Conservation (phyloP, 2,329 filamentous ascomycete species). For the Colletotrichum chlorophyti region DNA sequence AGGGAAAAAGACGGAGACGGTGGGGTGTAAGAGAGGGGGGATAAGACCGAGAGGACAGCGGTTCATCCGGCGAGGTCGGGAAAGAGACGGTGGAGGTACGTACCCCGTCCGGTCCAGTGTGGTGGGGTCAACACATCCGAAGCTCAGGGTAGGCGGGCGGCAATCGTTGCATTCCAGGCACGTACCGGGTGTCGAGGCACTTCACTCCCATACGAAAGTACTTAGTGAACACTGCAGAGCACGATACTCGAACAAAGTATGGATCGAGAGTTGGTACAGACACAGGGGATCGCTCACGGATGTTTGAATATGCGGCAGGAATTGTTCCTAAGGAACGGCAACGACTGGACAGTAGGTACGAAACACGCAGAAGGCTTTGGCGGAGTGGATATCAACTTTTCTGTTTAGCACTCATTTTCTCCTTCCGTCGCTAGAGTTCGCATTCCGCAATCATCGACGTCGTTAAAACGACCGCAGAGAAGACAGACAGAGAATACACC, state of each 20-base stretch:
- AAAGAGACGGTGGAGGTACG: constrained; percentile 23
- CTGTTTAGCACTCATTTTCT: too few relatives aligned
- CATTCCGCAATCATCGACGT: not conserved
- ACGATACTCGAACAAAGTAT: too few relatives aligned
- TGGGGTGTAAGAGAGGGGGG: not conserved
- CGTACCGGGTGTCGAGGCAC: not conserved
- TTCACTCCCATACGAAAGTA: not conserved
- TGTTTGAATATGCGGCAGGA: too few relatives aligned
- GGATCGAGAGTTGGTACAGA: too few relatives aligned
- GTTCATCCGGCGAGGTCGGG: not conserved
- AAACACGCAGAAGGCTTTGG: constrained; percentile 17
- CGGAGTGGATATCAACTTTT: not conserved
- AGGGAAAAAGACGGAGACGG: not conserved
- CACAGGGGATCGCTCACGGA: too few relatives aligned
- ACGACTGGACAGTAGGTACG: constrained; percentile 22
- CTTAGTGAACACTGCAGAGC: too few relatives aligned
- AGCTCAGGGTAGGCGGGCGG: not conserved
- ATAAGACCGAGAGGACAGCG: not conserved
- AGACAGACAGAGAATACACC: too few relatives aligned
- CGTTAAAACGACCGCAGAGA: too few relatives aligned
- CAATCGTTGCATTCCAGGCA: not conserved
- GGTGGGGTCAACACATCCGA: not conserved
- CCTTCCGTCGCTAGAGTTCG: too few relatives aligned
- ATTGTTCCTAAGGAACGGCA: too few relatives aligned
- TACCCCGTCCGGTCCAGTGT: constrained; percentile 6